These are phyloP conservation scores for Rhizoctonia solani DNA, from an alignment of 1,284 basidiomycete species.

Conservation along the genomic window DNA sequence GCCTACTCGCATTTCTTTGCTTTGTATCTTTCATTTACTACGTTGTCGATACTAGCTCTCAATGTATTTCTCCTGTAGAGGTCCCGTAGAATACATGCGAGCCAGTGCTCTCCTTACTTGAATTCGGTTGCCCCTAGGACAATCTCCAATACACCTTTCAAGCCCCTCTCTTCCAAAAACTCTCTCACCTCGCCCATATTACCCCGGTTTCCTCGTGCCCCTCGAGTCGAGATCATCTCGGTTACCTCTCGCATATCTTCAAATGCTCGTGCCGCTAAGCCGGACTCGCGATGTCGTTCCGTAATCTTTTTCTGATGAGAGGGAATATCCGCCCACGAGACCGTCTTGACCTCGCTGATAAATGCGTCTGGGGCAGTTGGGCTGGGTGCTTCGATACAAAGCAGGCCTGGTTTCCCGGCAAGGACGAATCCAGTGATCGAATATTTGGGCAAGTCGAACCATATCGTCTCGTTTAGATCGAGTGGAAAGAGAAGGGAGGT, in stretches of 20 bases:
- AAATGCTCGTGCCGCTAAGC: constrained; percentile 31
- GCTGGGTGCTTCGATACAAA: constrained; percentile 38
- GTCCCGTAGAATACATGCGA: too few relatives aligned
- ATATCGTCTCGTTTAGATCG: too few relatives aligned
- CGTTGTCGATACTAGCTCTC: too few relatives aligned
- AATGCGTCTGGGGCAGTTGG: constrained; percentile 30
- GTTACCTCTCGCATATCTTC: constrained; percentile 33
- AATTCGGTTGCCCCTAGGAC: constrained; percentile 37
- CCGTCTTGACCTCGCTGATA: constrained; percentile 37
- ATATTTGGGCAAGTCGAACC: constrained; percentile 39
- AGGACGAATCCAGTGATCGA: constrained; percentile 39
- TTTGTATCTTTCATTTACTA: too few relatives aligned
- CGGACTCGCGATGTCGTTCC: constrained; percentile 37
- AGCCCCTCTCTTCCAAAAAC: constrained; percentile 37
- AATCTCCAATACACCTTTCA: constrained; percentile 37
- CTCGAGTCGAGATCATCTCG: constrained; percentile 37
- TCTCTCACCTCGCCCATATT: constrained; percentile 38
- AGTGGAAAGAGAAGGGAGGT: too few relatives aligned
- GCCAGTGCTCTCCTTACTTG: constrained; percentile 4
- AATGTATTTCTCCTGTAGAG: too few relatives aligned
- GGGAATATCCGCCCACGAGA: constrained; percentile 40
- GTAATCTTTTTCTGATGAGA: constrained; percentile 40
- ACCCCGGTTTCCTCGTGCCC: constrained; percentile 37
- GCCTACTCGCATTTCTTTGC: not conserved
- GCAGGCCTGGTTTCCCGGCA: constrained; percentile 40